Conservation (phyloP, 1,139 yeast genomes). For the Pichia sorboxylosa region DNA sequence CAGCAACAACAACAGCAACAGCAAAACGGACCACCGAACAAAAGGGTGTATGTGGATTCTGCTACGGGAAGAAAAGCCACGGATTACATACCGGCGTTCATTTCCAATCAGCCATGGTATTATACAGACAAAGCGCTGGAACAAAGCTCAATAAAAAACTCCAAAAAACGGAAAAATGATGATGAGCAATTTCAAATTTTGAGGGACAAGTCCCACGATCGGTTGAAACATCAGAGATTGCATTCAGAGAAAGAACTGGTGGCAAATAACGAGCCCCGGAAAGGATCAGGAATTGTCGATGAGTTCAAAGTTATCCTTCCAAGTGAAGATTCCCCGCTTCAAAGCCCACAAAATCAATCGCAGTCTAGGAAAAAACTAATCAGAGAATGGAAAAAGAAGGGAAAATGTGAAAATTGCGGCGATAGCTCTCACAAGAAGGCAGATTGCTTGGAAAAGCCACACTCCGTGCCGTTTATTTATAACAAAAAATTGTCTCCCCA, state of each 20-base stretch:
- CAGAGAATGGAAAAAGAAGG: slow-evolving; percentile 20
- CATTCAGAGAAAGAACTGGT: slow-evolving; percentile 15
- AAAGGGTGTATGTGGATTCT: slow-evolving; percentile 12
- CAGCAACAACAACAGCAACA: background rate
- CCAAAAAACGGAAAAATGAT: slow-evolving; percentile 17
- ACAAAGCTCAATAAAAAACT: slow-evolving; percentile 16
- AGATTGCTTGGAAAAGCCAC: slow-evolving; percentile 43
- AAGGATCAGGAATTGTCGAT: slow-evolving; percentile 28
- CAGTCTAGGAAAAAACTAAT: slow-evolving; percentile 14
- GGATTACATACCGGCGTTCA: slow-evolving; percentile 34
- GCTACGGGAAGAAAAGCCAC: slow-evolving; percentile 26
- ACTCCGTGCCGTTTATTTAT: slow-evolving; percentile 20
- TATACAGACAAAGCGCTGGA: slow-evolving; percentile 20
- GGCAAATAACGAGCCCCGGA: slow-evolving; percentile 25
- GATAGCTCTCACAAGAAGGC: slow-evolving; percentile 33
- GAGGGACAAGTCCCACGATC: slow-evolving; percentile 24
- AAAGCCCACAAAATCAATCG: slow-evolving; percentile 2
- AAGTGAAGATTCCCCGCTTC: slow-evolving; percentile 8
- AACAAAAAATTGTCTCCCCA: slow-evolving; percentile 12
- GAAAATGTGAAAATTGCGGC: slow-evolving; percentile 45
- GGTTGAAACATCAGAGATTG: slow-evolving; percentile 40
- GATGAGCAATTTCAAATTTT: slow-evolving; percentile 16
- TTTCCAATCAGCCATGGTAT: slow-evolving; percentile 43
- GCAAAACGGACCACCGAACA: slow-evolving; percentile 9
- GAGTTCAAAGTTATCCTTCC: slow-evolving; percentile 16